Evolutionary conservation across 306 rosid species (phyloP).

Genomic region (Erythrophleum fordii): DNA sequence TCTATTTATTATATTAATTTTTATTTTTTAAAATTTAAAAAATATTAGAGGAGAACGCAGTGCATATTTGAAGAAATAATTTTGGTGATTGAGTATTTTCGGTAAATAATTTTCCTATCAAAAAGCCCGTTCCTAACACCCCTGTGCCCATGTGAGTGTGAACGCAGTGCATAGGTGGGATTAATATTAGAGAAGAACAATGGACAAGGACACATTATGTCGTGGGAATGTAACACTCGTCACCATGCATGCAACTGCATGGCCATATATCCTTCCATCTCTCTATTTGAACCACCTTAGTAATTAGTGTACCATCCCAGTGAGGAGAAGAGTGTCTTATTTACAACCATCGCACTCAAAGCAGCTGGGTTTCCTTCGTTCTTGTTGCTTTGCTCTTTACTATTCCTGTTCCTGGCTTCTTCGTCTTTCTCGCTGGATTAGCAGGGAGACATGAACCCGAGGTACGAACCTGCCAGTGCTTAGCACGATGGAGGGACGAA

Average conservation of each 20-base stretch:
- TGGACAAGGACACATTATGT: neutral
- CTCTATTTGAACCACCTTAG: neutral
- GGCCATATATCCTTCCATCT: neutral
- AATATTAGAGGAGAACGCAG: no score
- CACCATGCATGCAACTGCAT: neutral
- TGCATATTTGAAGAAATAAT: no score
- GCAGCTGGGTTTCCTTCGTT: neutral
- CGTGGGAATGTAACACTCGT: neutral
- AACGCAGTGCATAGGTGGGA: no score
- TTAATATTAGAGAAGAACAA: no score
- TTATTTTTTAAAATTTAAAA: no score
- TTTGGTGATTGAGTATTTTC: no score
- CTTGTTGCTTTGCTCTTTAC: neutral
- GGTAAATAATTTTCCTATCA: no score
- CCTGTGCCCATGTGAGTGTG: no score
- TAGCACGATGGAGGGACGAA: neutral
- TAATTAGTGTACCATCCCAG: no score
- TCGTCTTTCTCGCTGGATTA: neutral
- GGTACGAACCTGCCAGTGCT: neutral
- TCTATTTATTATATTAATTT: no score
- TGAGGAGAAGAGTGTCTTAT: no score
- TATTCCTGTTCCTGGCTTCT: neutral
- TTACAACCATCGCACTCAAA: neutral
- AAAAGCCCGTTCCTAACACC: no score
- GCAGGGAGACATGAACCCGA: neutral